Conservation (phyloP, 176 grass and related monocot species). For the Elaeis guineensis region DNA sequence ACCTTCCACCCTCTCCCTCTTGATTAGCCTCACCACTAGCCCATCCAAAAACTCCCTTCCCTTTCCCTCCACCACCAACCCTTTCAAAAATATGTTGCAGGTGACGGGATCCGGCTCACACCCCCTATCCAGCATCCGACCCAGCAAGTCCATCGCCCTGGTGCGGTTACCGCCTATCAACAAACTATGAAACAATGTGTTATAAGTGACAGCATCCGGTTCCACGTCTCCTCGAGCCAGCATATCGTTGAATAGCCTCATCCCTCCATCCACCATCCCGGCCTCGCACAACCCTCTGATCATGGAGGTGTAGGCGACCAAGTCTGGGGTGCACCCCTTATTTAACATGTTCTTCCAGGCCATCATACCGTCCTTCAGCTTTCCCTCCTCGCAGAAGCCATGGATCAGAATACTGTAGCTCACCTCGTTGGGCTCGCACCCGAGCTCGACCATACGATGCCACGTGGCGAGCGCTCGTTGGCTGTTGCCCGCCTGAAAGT, state of each 20-base stretch:
- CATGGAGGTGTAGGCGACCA: constrained; percentile 78
- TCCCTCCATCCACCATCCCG: constrained; percentile 65
- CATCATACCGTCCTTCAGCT: constrained; percentile 86
- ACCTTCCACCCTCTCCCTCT: constrained; percentile 45
- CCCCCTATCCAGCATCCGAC: constrained; percentile 62
- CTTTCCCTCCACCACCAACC: constrained; percentile 28
- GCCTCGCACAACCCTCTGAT: constrained; percentile 70
- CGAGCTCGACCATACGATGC: constrained; percentile 51
- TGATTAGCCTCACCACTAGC: constrained; percentile 50
- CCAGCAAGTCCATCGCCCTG: constrained; percentile 53
- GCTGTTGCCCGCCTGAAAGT: constrained; percentile 51
- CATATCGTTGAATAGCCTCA: constrained; percentile 75
- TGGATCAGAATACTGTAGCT: constrained; percentile 78
- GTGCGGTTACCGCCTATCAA: constrained; percentile 36
- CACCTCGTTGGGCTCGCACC: constrained; percentile 43
- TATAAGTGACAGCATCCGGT: constrained; percentile 68
- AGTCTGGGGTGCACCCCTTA: constrained; percentile 52
- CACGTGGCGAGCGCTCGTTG: constrained; percentile 49
- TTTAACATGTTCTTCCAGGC: constrained; percentile 88
- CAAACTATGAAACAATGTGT: constrained; percentile 54
- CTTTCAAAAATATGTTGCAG: constrained; percentile 65
- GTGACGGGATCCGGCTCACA: constrained; percentile 76
- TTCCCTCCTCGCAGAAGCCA: constrained; percentile 59
- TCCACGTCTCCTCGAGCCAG: constrained; percentile 32
- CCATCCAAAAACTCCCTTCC: constrained; percentile 77